Base-by-base conservation (phyloP, 768 basidiomycete genomes). In the Rhizopogon sp. region DNA sequence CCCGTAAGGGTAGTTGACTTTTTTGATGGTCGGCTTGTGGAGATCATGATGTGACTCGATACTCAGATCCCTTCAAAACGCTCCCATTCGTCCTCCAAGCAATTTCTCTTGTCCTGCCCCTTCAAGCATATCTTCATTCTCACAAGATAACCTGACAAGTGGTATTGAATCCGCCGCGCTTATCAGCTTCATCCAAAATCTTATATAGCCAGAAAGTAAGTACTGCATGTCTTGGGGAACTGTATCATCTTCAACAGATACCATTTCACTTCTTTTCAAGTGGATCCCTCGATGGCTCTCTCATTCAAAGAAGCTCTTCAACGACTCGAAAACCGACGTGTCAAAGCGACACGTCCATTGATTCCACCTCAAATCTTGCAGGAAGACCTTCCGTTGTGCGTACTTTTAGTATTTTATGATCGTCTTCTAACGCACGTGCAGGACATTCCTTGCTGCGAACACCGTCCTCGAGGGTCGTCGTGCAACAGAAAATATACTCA, bases 351-450 rank as follows among this genome's bases (percentile, higher is more conserved):
- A 16, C 78, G 93, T 41, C 94, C 94, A 29, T 73, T 98, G 54
- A 94, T 98, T 54, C 94, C 94, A 50, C 94, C 94, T 20, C 93
- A 95, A 66, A 96, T 98, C 57, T 79, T 98, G 1, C 88, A 90
- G 61, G 94, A 98, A 70, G 94, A 98, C 70, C 79, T 90, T n/a
- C 91, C 91, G 42, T 72, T 93, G 89, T 90, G 72, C 50, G 83
- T 58, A 14, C 43, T 44, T 43, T 31, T 35, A 16, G 43, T 54
- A 20, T 3, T 47, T 20, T 39, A 44, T 22, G 11, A 31, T 29
- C 58, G 17, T 60, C 40, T 17, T 53, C 44, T 42, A 43, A 57
- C 52, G 50, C 43, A 57, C 44, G 43, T 58, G 11, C 52, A 94
- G 90, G 55, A 88, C 88, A 58, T 74, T 94, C 55, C 75, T 78